phyloP scores from a whole-genome alignment of 1,284 basidiomycete species.

The Cryptococcus jaspeensis region DNA sequence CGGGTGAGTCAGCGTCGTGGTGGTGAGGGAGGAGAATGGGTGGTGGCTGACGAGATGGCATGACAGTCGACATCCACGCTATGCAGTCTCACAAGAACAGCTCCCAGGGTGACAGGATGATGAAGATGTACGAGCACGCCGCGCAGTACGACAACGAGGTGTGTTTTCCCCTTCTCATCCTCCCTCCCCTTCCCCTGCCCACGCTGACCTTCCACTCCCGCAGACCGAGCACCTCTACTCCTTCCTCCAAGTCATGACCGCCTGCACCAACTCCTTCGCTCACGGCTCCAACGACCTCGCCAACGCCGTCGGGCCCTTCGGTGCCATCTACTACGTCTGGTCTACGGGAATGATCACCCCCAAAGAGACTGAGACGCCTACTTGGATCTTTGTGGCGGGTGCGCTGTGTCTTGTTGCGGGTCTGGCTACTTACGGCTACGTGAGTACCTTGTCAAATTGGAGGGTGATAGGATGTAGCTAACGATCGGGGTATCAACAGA shows the following conservation, averaged over 20 bases:
- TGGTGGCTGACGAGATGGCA: background rate
- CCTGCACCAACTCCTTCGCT: slow-evolving; percentile 56
- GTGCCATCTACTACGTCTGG: slow-evolving; percentile 53
- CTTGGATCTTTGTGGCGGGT: slow-evolving; percentile 54
- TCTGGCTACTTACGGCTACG: slow-evolving; percentile 45
- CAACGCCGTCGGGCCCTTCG: slow-evolving; percentile 49
- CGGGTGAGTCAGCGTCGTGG: slow-evolving; percentile 1
- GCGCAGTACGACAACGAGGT: slow-evolving; percentile 54
- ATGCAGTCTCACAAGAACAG: slow-evolving; percentile 40
- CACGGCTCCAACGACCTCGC: slow-evolving; percentile 53
- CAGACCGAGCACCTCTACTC: slow-evolving; percentile 55
- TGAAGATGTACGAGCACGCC: slow-evolving; percentile 49
- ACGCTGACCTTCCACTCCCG: background rate
- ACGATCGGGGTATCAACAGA: slow-evolving; percentile 9
- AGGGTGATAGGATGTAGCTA: slow-evolving; percentile 18
- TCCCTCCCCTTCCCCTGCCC: background rate
- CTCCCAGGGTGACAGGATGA: slow-evolving; percentile 40
- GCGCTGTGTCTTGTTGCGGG: slow-evolving; percentile 53
- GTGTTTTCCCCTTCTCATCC: slow-evolving; percentile 4
- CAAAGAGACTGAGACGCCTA: slow-evolving; percentile 46
- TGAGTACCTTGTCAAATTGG: slow-evolving; percentile 1
- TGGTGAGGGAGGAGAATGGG: background rate
- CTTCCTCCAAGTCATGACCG: slow-evolving; percentile 57
- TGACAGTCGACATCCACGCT: slow-evolving; percentile 49
- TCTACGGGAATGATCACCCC: slow-evolving; percentile 34